These are phyloP conservation scores for Zygoascus hellenicus DNA, from an alignment of 1,139 yeast species.

Conservation along the genomic window DNA sequence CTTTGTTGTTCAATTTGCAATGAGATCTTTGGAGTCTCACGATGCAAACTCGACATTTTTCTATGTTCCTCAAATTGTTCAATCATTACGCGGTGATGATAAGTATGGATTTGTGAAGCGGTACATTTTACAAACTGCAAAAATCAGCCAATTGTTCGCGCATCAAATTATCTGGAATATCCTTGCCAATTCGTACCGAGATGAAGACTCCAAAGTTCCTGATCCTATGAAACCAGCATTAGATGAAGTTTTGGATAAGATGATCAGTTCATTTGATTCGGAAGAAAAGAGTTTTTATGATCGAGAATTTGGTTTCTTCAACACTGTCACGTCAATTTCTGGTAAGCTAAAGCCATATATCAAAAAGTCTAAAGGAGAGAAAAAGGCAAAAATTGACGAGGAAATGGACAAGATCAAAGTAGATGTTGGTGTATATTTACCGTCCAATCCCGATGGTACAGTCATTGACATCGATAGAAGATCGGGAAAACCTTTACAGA, in stretches of 20 bases:
- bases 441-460: slow-evolving; percentile 95
- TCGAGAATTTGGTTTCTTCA: slow-evolving; percentile 82
- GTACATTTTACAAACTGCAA: slow-evolving; percentile 87
- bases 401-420: slow-evolving; percentile 82
- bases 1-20: slow-evolving; percentile 72
- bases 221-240: slow-evolving; percentile 79
- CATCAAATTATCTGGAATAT: slow-evolving; percentile 99
- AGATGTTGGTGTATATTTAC: slow-evolving; percentile 82
- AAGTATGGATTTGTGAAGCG: slow-evolving; percentile 77
- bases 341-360: slow-evolving; percentile 93
- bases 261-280: slow-evolving; percentile 56
- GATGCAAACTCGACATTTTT: slow-evolving; percentile 88
- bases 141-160: slow-evolving; percentile 83
- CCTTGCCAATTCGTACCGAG: slow-evolving; percentile 87
- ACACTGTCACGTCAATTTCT: slow-evolving; percentile 86
- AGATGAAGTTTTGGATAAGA: slow-evolving; percentile 63
- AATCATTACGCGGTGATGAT: slow-evolving; percentile 65
- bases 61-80: slow-evolving; percentile 97
- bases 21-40: slow-evolving; percentile 83
- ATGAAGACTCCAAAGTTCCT: slow-evolving; percentile 70
- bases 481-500: slow-evolving; percentile 93
- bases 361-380: slow-evolving; percentile 91
- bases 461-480: slow-evolving; percentile 86
- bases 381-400: slow-evolving; percentile 92
- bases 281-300: slow-evolving; percentile 66